These are phyloP conservation scores for Polytrichum commune DNA, from an alignment of 225 moss, liverwort and hornwort genomes.

Conservation along the genomic window DNA sequence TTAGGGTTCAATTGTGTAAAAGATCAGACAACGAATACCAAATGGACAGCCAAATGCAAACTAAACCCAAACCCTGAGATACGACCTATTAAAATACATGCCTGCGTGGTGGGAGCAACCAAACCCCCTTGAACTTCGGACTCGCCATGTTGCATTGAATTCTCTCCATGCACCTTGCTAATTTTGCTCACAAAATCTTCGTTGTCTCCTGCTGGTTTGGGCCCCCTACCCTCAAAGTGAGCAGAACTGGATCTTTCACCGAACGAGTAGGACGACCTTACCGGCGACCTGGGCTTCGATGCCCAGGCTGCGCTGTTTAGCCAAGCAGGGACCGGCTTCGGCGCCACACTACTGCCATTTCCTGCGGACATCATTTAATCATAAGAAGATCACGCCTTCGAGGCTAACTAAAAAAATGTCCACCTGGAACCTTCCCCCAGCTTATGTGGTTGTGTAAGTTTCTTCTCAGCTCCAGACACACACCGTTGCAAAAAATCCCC, in stretches of 20 bases:
- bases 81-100: constrained; percentile 8
- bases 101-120: constrained; percentile 19
- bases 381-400: constrained; percentile 16
- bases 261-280: constrained; percentile 46
- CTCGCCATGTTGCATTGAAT: constrained; percentile 25
- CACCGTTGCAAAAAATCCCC: too few relatives aligned
- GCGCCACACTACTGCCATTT: constrained; percentile 47
- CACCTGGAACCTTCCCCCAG: too few relatives aligned
- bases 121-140: constrained; percentile 16
- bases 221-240: constrained; percentile 22
- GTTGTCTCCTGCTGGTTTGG: constrained; percentile 20
- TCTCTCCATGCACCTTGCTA: constrained; percentile 11
- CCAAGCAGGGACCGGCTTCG: constrained; percentile 44
- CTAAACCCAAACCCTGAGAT: background rate
- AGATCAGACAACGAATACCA: too few relatives aligned
- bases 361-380: constrained; percentile 42
- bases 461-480: too few relatives aligned
- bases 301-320: constrained; percentile 32
- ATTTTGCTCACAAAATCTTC: constrained; percentile 21
- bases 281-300: constrained; percentile 47
- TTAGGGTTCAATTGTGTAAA: too few relatives aligned
- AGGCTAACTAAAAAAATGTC: too few relatives aligned
- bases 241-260: constrained; percentile 39
- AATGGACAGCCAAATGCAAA: background rate
- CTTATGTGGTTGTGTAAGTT: too few relatives aligned